Percentiles rank a stretch among this genome's conserved stretches.
Conservation (phyloP, 805 yeast species). For the Lipomyces sp. region DNA sequence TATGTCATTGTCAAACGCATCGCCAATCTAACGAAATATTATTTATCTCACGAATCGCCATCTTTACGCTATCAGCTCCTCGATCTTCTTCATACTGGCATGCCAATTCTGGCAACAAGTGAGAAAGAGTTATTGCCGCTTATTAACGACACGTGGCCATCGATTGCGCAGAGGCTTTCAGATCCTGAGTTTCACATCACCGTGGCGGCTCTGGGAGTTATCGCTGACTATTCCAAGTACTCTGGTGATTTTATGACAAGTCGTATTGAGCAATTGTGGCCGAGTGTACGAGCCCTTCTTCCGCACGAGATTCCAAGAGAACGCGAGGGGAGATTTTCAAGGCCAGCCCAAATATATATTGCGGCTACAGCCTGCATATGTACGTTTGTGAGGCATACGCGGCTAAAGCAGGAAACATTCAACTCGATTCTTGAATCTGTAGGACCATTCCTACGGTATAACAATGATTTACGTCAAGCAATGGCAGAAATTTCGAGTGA, state of each 20-base stretch:
- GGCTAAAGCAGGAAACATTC: slow-evolving; percentile 23
- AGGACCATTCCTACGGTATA: slow-evolving; percentile 19
- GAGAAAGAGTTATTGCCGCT: slow-evolving; percentile 54
- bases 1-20: slow-evolving; percentile 67
- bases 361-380: slow-evolving; percentile 21
- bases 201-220: slow-evolving; percentile 42
- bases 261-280: slow-evolving; percentile 40
- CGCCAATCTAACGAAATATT: slow-evolving; percentile 68
- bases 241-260: slow-evolving; percentile 47
- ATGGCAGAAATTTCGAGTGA: slow-evolving; percentile 26
- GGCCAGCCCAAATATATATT: slow-evolving; percentile 22
- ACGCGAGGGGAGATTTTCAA: slow-evolving; percentile 34
- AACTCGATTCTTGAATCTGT: slow-evolving; percentile 15
- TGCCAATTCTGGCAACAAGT: slow-evolving; percentile 62
- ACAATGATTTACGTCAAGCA: slow-evolving; percentile 14
- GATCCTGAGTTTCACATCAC: slow-evolving; percentile 45
- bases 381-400: slow-evolving; percentile 20
- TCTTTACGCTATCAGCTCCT: slow-evolving; percentile 62
- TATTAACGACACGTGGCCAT: slow-evolving; percentile 60
- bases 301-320: slow-evolving; percentile 27
- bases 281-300: slow-evolving; percentile 17
- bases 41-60: slow-evolving; percentile 68
- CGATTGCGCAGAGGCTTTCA: slow-evolving; percentile 43
- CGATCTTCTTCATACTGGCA: slow-evolving; percentile 50
- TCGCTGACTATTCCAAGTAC: slow-evolving; percentile 40